Conservation (phyloP, 139 green algal species). For the Pedinophyceae sp. region DNA sequence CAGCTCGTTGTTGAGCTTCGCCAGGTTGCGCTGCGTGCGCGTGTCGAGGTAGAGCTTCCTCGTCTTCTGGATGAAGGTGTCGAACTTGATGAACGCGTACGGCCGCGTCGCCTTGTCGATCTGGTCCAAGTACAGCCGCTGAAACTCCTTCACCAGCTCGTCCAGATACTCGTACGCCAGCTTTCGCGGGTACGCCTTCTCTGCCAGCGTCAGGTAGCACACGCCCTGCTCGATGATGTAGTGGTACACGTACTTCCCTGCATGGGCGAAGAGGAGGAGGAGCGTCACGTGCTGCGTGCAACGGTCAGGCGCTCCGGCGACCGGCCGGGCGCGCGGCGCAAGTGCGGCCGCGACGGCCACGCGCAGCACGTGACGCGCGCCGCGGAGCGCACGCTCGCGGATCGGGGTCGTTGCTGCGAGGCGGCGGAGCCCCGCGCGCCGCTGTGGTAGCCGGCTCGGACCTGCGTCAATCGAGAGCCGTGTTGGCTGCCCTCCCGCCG, state of each 20-base stretch:
- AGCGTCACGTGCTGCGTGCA: neutral
- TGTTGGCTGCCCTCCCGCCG: too few relatives aligned
- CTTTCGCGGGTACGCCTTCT: constrained; percentile 85
- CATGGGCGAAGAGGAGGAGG: neutral
- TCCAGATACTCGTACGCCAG: constrained; percentile 97
- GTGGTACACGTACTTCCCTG: constrained; percentile 59
- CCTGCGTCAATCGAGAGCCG: too few relatives aligned
- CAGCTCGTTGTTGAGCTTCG: constrained; percentile 55
- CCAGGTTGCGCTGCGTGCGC: constrained; percentile 91
- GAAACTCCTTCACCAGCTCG: constrained; percentile 88
- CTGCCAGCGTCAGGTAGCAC: constrained; percentile 74
- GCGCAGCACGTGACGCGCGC: too few relatives aligned
- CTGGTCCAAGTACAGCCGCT: constrained; percentile 59
- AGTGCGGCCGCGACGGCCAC: too few relatives aligned
- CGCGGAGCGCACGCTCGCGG: neutral
- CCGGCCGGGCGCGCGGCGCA: too few relatives aligned
- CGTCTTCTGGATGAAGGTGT: constrained; percentile 99
- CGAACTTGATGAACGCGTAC: constrained; percentile 99
- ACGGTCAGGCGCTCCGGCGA: too few relatives aligned
- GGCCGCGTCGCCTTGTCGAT: constrained; percentile 77
- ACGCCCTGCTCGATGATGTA: constrained; percentile 76
- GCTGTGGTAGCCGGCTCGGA: too few relatives aligned
- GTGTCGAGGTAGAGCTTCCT: constrained; percentile 96
- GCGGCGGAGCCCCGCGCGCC: neutral
- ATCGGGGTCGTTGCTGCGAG: neutral